Conservation (phyloP, 495 filamentous ascomycete genomes). For the Xylaria nigripes region DNA sequence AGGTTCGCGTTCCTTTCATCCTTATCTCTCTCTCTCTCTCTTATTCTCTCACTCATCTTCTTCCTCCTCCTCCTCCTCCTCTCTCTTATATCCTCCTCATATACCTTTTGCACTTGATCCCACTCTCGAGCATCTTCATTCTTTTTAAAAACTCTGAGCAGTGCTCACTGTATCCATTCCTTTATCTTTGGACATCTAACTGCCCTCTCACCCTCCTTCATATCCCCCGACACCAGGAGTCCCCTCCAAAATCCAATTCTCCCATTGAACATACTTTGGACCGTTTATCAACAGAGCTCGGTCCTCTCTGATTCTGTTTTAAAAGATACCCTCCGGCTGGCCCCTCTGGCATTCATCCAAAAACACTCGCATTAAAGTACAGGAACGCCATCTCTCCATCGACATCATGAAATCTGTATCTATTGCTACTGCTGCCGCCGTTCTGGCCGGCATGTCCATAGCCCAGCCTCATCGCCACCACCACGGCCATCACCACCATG, state of each 20-base stretch:
- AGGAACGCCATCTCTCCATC: neutral
- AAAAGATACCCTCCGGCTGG: constrained; percentile 12
- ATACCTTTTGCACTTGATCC: no score
- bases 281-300: neutral
- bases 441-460: constrained; percentile 36
- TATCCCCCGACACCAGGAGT: constrained; percentile 8
- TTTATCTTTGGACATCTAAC: constrained; percentile 19
- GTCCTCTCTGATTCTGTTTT: constrained; percentile 4
- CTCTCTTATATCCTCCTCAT: constrained; percentile 8
- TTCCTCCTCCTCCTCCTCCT: constrained; percentile 17
- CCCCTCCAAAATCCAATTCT: neutral
- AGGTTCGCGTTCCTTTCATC: neutral
- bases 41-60: constrained; percentile 3
- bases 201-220: constrained; percentile 23
- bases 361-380: neutral
- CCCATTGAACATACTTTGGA: neutral
- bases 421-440: constrained; percentile 27
- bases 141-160: constrained; percentile 31
- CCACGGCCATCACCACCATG: constrained; percentile 26
- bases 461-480: constrained; percentile 39
- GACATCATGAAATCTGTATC: constrained; percentile 42
- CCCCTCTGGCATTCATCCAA: neutral
- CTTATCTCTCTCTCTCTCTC: neutral
- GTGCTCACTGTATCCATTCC: constrained; percentile 34
- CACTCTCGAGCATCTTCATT: constrained; percentile 29